Evolutionary conservation across 768 basidiomycete genomes (phyloP).

Genomic region (Mycena vitilis): DNA sequence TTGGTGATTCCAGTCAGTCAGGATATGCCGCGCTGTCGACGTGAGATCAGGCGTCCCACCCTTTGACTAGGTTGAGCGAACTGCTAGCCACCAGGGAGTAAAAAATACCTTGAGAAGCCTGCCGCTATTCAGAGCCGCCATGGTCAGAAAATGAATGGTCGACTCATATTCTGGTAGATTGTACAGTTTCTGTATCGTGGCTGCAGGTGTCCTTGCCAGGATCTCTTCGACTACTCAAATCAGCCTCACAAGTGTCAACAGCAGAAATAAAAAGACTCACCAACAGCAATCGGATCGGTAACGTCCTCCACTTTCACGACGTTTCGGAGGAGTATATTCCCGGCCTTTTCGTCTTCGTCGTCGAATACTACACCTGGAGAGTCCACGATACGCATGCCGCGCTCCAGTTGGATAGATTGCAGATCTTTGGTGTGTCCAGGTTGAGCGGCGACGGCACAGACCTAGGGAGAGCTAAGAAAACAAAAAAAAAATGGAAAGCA

Average conservation of each 20-base stretch:
- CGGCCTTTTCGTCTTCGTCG: conserved; percentile 73
- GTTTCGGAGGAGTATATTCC: conserved; percentile 83
- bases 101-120: conserved; percentile 79
- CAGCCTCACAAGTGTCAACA: conserved; percentile 5
- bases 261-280: conserved; percentile 56
- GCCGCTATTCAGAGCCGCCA: conserved; percentile 86
- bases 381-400: conserved; percentile 91
- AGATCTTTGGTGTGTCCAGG: conserved; percentile 94
- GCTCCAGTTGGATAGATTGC: conserved; percentile 92
- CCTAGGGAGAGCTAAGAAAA: conserved; percentile 52
- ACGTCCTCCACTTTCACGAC: conserved; percentile 93
- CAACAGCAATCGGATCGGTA: conserved; percentile 89
- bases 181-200: conserved; percentile 87
- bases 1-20: conserved; percentile 96
- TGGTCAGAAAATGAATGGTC: conserved; percentile 88
- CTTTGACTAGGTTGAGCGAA: conserved; percentile 47
- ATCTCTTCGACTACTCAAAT: conserved; percentile 84
- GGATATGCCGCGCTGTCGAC: conserved; percentile 81
- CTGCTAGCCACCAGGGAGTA: background rate
- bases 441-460: conserved; percentile 94
- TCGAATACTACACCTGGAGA: conserved; percentile 99
- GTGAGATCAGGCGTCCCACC: conserved; percentile 93
- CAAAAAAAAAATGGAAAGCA: background rate
- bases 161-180: conserved; percentile 80
- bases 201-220: conserved; percentile 72